These are phyloP conservation scores for Scheffersomyces quercinus DNA, from an alignment of 1,139 yeast species.

Conservation along the genomic window DNA sequence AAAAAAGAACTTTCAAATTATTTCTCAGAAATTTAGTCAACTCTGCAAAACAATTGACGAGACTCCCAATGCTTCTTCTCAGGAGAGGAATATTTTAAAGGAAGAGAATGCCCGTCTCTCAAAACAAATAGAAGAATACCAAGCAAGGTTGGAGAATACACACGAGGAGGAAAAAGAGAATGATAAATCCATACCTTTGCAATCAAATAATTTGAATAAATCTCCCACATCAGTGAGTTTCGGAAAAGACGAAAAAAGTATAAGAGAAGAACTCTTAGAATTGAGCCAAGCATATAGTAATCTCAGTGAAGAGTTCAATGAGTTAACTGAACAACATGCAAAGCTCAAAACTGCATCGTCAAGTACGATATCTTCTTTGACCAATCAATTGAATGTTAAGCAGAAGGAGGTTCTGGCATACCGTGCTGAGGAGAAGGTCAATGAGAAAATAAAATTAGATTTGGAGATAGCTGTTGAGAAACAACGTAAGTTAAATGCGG, in stretches of 20 bases:
- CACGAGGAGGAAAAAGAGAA: slow-evolving; percentile 15
- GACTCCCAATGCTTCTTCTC: slow-evolving; percentile 5
- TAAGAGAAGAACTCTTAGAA: slow-evolving; percentile 8
- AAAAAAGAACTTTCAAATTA: slow-evolving; percentile 17
- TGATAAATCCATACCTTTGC: neutral
- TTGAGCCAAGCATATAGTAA: slow-evolving; percentile 13
- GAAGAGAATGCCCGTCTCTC: slow-evolving; percentile 22
- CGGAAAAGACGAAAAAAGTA: neutral
- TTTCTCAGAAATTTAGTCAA: slow-evolving; percentile 20
- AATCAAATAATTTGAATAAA: neutral
- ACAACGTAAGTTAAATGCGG: slow-evolving; percentile 50
- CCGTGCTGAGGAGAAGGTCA: slow-evolving; percentile 21
- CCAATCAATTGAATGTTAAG: slow-evolving; percentile 28
- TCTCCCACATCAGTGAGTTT: neutral
- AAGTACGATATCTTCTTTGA: slow-evolving; percentile 27
- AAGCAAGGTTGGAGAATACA: slow-evolving; percentile 30
- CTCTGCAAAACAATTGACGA: slow-evolving; percentile 17
- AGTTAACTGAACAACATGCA: slow-evolving; percentile 20
- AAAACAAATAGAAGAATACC: slow-evolving; percentile 17
- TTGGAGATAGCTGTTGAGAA: slow-evolving; percentile 47
- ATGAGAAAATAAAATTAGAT: slow-evolving; percentile 38
- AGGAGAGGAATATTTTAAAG: slow-evolving; percentile 15
- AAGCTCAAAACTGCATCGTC: slow-evolving; percentile 27
- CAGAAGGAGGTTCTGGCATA: slow-evolving; percentile 25
- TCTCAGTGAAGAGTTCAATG: slow-evolving; percentile 23